Evolutionary conservation across 1,139 yeast genomes (phyloP).

Genomic region (Taiozyma sp.): DNA sequence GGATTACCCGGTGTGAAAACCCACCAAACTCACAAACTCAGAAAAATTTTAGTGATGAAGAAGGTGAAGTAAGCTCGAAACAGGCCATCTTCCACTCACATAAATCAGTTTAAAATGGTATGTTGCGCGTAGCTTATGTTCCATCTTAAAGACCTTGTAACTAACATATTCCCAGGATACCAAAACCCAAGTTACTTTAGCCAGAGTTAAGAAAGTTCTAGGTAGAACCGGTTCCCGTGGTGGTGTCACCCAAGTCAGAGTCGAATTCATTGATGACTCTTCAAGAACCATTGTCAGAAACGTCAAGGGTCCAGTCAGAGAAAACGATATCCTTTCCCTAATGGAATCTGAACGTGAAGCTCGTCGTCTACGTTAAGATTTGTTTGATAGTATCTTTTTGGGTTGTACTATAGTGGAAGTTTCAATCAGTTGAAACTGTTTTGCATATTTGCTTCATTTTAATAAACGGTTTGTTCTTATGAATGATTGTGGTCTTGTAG

Average conservation of each 20-base stretch:
- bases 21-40: neutral
- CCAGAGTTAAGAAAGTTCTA: conserved; percentile 98
- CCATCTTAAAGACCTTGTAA: neutral
- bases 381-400: neutral
- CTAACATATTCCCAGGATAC: conserved; percentile 38
- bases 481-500: neutral
- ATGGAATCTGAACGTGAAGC: conserved; percentile 99
- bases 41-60: neutral
- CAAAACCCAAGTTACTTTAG: conserved; percentile 97
- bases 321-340: conserved; percentile 96
- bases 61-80: neutral
- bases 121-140: neutral
- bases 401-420: neutral
- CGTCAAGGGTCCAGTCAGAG: conserved; percentile 99
- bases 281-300: conserved; percentile 99
- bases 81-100: neutral
- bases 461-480: neutral
- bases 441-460: neutral
- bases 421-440: neutral
- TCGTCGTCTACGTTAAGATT: conserved; percentile 45
- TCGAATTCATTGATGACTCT: conserved; percentile 97
- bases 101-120: neutral
- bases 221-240: conserved; percentile 99
- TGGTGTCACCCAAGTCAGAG: conserved; percentile 99
- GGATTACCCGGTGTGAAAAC: neutral